These are phyloP conservation scores for Adenanthera pavonina DNA, from an alignment of 306 rosid species.

Conservation along the genomic window DNA sequence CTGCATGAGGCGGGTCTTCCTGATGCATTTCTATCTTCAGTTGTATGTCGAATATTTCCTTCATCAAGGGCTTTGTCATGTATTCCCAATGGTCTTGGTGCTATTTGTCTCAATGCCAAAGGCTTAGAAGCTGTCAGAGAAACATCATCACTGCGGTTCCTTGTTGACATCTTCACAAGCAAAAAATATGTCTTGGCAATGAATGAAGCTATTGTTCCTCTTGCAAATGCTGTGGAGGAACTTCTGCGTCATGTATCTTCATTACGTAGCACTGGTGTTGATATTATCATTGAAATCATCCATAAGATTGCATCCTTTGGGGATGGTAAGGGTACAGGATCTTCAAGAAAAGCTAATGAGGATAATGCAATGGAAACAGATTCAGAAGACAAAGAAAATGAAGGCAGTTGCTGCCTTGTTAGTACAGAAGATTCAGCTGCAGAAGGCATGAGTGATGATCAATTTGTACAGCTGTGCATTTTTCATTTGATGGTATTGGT, in stretches of 20 bases:
- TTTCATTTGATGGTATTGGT: conserved; percentile 95
- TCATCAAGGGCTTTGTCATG: conserved; percentile 92
- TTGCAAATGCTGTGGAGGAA: conserved; percentile 97
- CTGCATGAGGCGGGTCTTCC: conserved; percentile 98
- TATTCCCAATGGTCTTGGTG: conserved; percentile 97
- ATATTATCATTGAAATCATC: conserved; percentile 82
- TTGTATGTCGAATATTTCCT: conserved; percentile 80
- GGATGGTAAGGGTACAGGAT: conserved; percentile 49
- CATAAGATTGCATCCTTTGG: conserved; percentile 79
- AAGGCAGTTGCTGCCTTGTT: conserved; percentile 59
- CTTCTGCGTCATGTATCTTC: conserved; percentile 92
- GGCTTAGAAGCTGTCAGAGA: conserved; percentile 93
- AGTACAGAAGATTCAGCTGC: conserved; percentile 61
- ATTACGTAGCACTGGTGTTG: conserved; percentile 87
- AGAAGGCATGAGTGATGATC: conserved; percentile 78
- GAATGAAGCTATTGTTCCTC: conserved; percentile 97
- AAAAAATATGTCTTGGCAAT: conserved; percentile 82
- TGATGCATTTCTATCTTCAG: conserved; percentile 82
- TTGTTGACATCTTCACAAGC: conserved; percentile 83
- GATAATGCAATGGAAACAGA: conserved; percentile 90
- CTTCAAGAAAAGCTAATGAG: conserved; percentile 63
- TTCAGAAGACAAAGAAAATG: conserved; percentile 76
- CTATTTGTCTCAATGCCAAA: conserved; percentile 92
- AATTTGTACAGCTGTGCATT: conserved; percentile 75
- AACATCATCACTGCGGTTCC: conserved; percentile 75